Base-by-base conservation (phyloP, 345 rosid species). In the Anastatica hierochuntica region DNA sequence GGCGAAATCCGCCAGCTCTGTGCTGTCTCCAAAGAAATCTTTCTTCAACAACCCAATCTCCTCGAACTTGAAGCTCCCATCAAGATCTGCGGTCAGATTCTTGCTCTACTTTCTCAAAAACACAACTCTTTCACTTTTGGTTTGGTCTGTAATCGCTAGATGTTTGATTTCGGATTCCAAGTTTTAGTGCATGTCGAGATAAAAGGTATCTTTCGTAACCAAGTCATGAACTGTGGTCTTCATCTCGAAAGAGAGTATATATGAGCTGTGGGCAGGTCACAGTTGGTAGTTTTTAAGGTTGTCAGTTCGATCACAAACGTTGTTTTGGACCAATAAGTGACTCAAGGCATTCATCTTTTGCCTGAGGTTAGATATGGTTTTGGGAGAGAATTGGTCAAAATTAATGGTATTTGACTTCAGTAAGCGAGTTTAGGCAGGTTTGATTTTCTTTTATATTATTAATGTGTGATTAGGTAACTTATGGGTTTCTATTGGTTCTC, bases 21-120 rank as follows among this genome's bases (percentile, higher is more conserved):
- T 63, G 21, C 72, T 37, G 80, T 73, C 24, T 72, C 94, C 14
- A 68, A 73, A 57, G 81, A 84, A 57, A 78, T 88, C 56, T 88
- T 88, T 36, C 88, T 88, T 55, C 82, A 80, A 11, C 96, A 88
- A 51, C 90, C 96, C 2, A 84, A 71, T 74, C 85, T 88, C 8
- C 94, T 88, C 14, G 94, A 84, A 39, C 85, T 88, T 10, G 82
- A 79, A 50, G 90, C 96, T 15, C 96, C 96, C 62, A 82, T 88
- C 76, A 84, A 88, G 94, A 82, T 88, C 80, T 88, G 96, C 26
- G 96, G 94, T 88, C n/a, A 30, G 64, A 29, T 37, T 66, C 12
- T 48, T 17, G 7, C 17, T 66, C 59, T 17, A n/a, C n/a, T n/a
- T n/a, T n/a, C n/a, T n/a, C n/a, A n/a, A n/a, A n/a, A n/a, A n/a